Base-by-base conservation (phyloP, 2,329 filamentous ascomycete species). In the Fusarium napiforme region DNA sequence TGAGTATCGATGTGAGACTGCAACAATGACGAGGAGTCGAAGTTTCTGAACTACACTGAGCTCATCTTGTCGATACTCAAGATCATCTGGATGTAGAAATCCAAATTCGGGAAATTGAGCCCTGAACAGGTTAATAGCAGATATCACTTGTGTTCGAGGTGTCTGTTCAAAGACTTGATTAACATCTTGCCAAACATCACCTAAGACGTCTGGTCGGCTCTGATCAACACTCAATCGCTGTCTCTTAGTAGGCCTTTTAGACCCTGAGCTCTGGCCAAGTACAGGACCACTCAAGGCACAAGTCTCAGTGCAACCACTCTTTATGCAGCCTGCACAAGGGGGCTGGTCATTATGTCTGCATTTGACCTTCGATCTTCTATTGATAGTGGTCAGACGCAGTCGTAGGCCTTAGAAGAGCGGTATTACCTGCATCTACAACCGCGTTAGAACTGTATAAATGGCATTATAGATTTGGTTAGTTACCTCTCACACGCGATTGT, bases 401-500 rank as follows among this genome's bases (percentile, higher is more conserved):
- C 21, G 12, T 37, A 9, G n/a, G 28, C 11, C 15, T 23, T 7
- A 11, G 34, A 15, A 21, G 3, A 19, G 16, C 11, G 26, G 30
- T 6, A 50, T 55, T 69, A 78, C 76, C 76, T 76, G 73, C 76
- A 78, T 50, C 76, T 78, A 57, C 9, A 12, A 2, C 4, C 4
- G 7, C 8, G 42, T 58, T 45, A 64, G 58, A n/a, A 37, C 3
- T 16, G 0, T 2, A 9, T 15, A 8, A 8, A 14, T 1, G 2
- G 5, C 5, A 47, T 47, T 47, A 1, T 4, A 8, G 18, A 36
- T 19, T 7, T 4, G 2, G 3, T 5, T 7, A 19, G 18, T 26
- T 58, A 75, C 76, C 73, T 70, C 26, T 77, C 70, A 56, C 76
- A 78, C 37, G 76, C 76, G 40, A 78, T 75, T 12, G 77, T 77